Base-by-base conservation (phyloP, 768 basidiomycete genomes). In the Macrocybe gigantea region DNA sequence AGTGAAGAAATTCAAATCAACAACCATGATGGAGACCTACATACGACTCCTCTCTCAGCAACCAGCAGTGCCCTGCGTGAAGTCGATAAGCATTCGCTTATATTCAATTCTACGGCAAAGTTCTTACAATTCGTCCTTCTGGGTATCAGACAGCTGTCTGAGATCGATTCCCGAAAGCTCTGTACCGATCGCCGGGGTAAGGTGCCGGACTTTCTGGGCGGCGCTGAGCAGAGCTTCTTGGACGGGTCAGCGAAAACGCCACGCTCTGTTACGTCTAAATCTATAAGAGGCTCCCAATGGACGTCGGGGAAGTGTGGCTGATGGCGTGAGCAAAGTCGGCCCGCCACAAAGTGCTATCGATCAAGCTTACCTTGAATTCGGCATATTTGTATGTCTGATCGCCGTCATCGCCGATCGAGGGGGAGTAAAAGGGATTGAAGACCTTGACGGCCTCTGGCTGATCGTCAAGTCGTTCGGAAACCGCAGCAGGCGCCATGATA, bases 51-150 rank as follows among this genome's bases (percentile, higher is more conserved):
- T 34, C 87, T 73, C 60, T 90, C 87, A 1, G 82, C 88, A 41
- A 83, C 74, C 34, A 92, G 72, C 11, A 91, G 66, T 4, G 86
- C 84, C 3, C 86, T 85, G 53, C 2, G 43, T 29, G 7, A 45
- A 38, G 32, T 56, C 38, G 57, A 46, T 48, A 44, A 52, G 41
- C 47, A 39, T n/a, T n/a, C 37, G 40, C 22, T 12, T 31, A 38
- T 9, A 41, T 44, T 1, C 14, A 9, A 1, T 8, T 30, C 13
- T n/a, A 14, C 42, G 13, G 29, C 34, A 38, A 30, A 2, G 1
- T 38, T 64, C 80, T 53, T 53, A 88, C 85, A 90, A 71, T 57
- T 91, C 88, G 57, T 91, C 85, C 65, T 87, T 90, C 63, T 91
- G 87, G 30, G 66, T 49, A 48, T 75, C 69, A 2, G 81, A 73